Base-by-base conservation (phyloP, 1,139 yeast species). In the Debaryomyces robertsiae region DNA sequence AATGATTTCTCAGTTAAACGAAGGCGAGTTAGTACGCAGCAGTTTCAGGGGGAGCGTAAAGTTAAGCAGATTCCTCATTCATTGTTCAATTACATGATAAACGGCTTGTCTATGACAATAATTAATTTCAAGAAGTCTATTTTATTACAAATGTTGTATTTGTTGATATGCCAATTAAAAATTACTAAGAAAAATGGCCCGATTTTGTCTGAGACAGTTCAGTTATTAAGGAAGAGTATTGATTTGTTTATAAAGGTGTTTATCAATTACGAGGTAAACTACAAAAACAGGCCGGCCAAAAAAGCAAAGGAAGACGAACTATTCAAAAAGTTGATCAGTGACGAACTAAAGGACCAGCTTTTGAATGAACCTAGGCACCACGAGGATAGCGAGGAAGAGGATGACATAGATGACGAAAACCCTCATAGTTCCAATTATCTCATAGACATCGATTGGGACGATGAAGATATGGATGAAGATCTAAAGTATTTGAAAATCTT, bases 391-490 rank as follows among this genome's bases (percentile, higher is more conserved):
- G 70, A 67, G 3, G 67, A 65, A 16, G 65, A 59, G 13, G 73
- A 64, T 16, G 63, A 59, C 9, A 55, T 49, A 7, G 55, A 52
- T 31, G 54, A 49, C 6, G 55, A 51, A 30, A 50, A 46, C 6
- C 42, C 45, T 11, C 22, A 19, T 19, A 19, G 22, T 7, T 49
- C 46, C 10, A 50, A 52, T 22, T 56, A 58, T 24, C 52, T 50
- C 10, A 41, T 39, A 18, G 68, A 59, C 15, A 70, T 72, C 11
- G 78, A 73, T 50, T 73, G 78, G 78, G 79, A 73, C 45, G 76
- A 73, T 48, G 77, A 73, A 47, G 69, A 70, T 25, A 62, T 73
- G 72, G 77, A 72, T 49, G 79, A 73, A 49, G 77, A 73, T 49
- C 63, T 72, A 55, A 73, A 73, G 48, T 72, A 68, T 42, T 56